Conservation (phyloP, 495 filamentous ascomycete species). For the Hypoxylon cercidicola region DNA sequence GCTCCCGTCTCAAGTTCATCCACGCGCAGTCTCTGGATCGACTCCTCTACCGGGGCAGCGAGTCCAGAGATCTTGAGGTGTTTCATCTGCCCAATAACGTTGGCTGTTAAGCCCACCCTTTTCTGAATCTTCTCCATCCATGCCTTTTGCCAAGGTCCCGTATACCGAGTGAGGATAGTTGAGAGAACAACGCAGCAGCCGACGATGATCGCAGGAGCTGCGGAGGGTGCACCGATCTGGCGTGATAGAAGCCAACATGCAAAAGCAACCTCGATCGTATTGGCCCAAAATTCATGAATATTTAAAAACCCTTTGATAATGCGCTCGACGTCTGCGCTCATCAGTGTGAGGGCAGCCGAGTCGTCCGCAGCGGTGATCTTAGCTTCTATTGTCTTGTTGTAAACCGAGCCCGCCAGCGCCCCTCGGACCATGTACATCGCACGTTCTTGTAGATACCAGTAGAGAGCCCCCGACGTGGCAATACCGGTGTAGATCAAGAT, state of each 20-base stretch:
- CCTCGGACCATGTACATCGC: conserved; percentile 66
- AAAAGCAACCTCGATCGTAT: conserved; percentile 39
- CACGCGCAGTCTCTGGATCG: conserved; percentile 52
- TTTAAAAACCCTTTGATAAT: conserved; percentile 59
- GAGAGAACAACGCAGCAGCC: conserved; percentile 40
- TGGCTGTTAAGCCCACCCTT: conserved; percentile 54
- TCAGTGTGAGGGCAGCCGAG: conserved; percentile 50
- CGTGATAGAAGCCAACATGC: conserved; percentile 44
- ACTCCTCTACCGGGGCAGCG: conserved; percentile 42
- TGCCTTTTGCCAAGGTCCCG: conserved; percentile 48
- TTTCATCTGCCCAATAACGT: conserved; percentile 59
- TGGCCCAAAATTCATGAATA: conserved; percentile 67
- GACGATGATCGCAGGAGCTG: conserved; percentile 43
- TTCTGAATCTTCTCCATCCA: conserved; percentile 59
- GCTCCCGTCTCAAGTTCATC: conserved; percentile 54
- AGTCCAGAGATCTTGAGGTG: conserved; percentile 59
- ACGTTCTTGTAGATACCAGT: conserved; percentile 58
- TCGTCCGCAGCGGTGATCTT: conserved; percentile 56
- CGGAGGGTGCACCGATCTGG: conserved; percentile 42
- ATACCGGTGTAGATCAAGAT: conserved; percentile 67
- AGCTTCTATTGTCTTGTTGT: conserved; percentile 61
- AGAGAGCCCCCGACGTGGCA: conserved; percentile 61
- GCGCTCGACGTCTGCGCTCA: conserved; percentile 65
- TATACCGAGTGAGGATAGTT: conserved; percentile 34
- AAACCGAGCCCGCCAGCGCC: conserved; percentile 66